Conservation (phyloP, 2,329 filamentous ascomycete species). For the Hymenoscyphus linearis region DNA sequence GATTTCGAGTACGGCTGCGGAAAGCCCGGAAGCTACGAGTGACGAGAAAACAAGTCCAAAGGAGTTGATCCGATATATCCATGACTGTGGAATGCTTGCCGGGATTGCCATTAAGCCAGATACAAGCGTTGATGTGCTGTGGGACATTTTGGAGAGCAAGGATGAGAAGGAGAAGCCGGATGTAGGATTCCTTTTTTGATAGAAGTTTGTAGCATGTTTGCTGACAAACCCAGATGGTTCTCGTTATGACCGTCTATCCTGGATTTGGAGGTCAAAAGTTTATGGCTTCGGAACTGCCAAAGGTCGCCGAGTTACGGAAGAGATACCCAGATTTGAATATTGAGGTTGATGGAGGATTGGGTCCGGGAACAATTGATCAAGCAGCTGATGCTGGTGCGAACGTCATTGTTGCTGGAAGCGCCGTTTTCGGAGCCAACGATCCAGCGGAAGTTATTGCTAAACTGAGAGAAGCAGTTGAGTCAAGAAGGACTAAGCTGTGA, state of each 20-base stretch:
- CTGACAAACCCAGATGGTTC: slow-evolving; percentile 69
- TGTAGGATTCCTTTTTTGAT: slow-evolving; percentile 50
- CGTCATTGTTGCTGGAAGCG: slow-evolving; percentile 94
- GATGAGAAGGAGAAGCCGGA: slow-evolving; percentile 77
- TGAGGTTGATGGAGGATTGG: slow-evolving; percentile 91
- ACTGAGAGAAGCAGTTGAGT: slow-evolving; percentile 74
- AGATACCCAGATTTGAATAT: slow-evolving; percentile 92
- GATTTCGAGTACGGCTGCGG: slow-evolving; percentile 73
- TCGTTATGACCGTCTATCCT: slow-evolving; percentile 97
- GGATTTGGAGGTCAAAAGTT: slow-evolving; percentile 98
- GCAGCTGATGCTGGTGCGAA: slow-evolving; percentile 95
- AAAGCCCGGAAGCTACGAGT: slow-evolving; percentile 64
- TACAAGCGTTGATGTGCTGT: slow-evolving; percentile 85
- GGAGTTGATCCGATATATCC: slow-evolving; percentile 85
- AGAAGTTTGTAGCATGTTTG: background rate
- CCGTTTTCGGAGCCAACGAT: slow-evolving; percentile 88
- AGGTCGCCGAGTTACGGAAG: slow-evolving; percentile 77
- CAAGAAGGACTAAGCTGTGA: slow-evolving; percentile 35
- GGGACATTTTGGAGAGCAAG: slow-evolving; percentile 74
- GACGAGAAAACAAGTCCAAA: slow-evolving; percentile 73
- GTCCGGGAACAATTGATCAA: slow-evolving; percentile 83
- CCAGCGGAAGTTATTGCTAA: slow-evolving; percentile 81
- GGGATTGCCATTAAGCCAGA: slow-evolving; percentile 94
- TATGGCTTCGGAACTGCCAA: slow-evolving; percentile 92
- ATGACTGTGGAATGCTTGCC: slow-evolving; percentile 79